phyloP scores from a whole-genome alignment of 306 rosid genomes.

The Citrullus colocynthis region DNA sequence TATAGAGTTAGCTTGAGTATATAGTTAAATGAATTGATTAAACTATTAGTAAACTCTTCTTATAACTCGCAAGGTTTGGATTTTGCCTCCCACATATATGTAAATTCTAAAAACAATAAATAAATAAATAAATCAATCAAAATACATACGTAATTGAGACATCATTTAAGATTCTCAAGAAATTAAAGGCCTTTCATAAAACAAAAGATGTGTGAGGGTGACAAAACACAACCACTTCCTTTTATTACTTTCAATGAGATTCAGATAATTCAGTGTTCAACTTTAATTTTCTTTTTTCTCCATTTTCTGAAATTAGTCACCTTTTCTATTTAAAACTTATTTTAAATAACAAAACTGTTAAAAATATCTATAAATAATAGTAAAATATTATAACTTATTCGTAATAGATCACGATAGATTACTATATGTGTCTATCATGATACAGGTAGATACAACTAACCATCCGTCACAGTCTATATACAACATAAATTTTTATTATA shows the following conservation, averaged over 20 bases:
- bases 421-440: no score
- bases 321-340: background rate
- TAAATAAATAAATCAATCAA: no score
- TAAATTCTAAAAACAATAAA: no score
- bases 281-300: background rate
- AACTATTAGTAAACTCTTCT: background rate
- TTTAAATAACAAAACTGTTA: no score
- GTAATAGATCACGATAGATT: no score
- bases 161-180: background rate
- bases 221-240: slow-evolving; percentile 4
- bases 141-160: background rate
- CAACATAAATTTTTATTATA: no score
- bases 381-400: no score
- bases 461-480: no score
- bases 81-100: background rate
- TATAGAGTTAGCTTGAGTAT: background rate
- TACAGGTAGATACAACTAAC: no score
- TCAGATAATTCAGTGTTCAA: background rate
- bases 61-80: background rate
- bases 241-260: background rate
- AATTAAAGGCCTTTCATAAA: background rate
- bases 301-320: background rate
- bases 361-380: no score
- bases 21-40: background rate
- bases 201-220: background rate